Evolutionary conservation across 257 asterid species (phyloP).

Genomic region (Fraxinus anomala): DNA sequence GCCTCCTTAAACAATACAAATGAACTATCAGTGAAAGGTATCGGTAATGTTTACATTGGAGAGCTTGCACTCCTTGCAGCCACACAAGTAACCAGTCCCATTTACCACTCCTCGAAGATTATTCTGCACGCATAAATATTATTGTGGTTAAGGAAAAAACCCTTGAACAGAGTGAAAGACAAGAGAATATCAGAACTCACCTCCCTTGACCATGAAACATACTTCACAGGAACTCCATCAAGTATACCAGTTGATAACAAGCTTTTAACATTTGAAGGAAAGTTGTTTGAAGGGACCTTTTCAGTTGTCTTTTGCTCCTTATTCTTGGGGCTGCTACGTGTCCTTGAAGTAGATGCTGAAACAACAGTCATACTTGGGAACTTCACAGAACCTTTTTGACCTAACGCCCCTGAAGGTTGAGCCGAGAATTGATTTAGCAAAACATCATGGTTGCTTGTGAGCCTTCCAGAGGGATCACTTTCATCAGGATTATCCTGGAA

Average conservation of each 20-base stretch:
- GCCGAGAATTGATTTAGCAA: slow-evolving; percentile 43
- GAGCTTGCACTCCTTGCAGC: slow-evolving; percentile 39
- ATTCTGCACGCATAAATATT: slow-evolving; percentile 50
- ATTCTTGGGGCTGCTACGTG: slow-evolving; percentile 35
- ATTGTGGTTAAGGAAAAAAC: slow-evolving; percentile 2
- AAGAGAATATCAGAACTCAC: slow-evolving; percentile 37
- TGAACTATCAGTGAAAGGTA: not conserved
- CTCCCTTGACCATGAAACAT: slow-evolving; percentile 88
- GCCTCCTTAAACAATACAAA: slow-evolving; percentile 7
- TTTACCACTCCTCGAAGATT: slow-evolving; percentile 64
- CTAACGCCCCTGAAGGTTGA: slow-evolving; percentile 37
- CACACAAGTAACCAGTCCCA: slow-evolving; percentile 54
- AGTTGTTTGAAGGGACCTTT: slow-evolving; percentile 47
- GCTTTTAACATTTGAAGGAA: slow-evolving; percentile 74
- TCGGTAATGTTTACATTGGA: slow-evolving; percentile 26
- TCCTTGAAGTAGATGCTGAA: slow-evolving; percentile 37
- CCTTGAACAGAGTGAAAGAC: not conserved
- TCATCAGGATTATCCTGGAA: slow-evolving; percentile 38
- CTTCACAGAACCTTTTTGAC: slow-evolving; percentile 33
- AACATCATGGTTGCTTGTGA: slow-evolving; percentile 41
- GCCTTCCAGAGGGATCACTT: slow-evolving; percentile 40
- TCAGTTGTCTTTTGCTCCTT: slow-evolving; percentile 51
- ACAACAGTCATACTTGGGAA: slow-evolving; percentile 34
- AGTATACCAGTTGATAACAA: slow-evolving; percentile 77
- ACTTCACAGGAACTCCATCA: slow-evolving; percentile 89